Evolutionary conservation across 2,329 filamentous ascomycete genomes (phyloP).

Genomic region (Xylariaceae sp.): DNA sequence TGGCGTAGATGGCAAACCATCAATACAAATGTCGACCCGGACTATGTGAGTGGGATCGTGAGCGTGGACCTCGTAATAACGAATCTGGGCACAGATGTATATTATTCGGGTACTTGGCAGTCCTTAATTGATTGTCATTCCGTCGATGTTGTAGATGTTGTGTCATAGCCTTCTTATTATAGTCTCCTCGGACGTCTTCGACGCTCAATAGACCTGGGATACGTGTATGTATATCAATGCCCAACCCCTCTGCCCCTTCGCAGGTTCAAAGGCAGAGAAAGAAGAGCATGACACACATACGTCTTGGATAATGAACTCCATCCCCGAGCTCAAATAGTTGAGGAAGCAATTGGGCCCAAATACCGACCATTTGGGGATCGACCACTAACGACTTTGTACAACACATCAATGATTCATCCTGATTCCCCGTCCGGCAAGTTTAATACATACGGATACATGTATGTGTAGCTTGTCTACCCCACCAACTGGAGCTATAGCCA

Average conservation of each 20-base stretch:
- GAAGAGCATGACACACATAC: not conserved
- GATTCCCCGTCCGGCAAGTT: slow-evolving; percentile 27
- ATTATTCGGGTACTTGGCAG: not conserved
- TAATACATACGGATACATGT: not conserved
- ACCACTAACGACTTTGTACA: slow-evolving; percentile 29
- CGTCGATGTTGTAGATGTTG: not conserved
- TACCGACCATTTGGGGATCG: slow-evolving; percentile 26
- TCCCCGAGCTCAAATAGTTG: slow-evolving; percentile 1
- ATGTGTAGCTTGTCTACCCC: not conserved
- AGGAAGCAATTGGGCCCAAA: slow-evolving; percentile 15
- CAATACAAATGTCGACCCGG: not conserved
- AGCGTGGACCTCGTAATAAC: not conserved
- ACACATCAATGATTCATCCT: slow-evolving; percentile 31
- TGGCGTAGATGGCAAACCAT: not conserved
- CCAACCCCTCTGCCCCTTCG: not conserved
- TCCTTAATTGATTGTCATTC: not conserved
- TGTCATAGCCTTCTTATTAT: not conserved
- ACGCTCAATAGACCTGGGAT: not conserved
- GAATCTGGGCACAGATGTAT: not conserved
- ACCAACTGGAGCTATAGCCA: not conserved
- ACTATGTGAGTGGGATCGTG: not conserved
- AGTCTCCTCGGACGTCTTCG: not conserved
- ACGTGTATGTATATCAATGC: not conserved
- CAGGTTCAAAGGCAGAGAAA: not conserved
- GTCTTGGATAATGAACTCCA: slow-evolving; percentile 3